phyloP scores from a whole-genome alignment of 1,284 basidiomycete genomes.

The Rhodotorula sp. region DNA sequence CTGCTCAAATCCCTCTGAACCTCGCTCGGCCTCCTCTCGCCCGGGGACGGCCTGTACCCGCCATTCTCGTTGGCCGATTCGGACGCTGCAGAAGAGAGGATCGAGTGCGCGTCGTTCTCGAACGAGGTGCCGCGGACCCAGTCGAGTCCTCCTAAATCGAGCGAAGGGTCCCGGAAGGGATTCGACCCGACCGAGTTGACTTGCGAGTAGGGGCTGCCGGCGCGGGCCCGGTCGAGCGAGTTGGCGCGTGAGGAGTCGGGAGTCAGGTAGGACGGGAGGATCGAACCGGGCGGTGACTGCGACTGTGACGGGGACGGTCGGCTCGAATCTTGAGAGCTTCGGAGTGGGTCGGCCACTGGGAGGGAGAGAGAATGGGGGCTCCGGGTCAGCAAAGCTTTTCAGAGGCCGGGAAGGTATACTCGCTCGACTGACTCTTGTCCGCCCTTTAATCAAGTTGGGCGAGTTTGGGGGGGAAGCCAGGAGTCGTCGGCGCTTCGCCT shows the following conservation, averaged over 20 bases:
- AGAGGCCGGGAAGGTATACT: no score
- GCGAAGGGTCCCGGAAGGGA: conserved; percentile 20
- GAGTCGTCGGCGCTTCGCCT: no score
- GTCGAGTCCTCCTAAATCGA: no score
- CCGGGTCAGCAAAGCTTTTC: background rate
- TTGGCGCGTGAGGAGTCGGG: conserved; percentile 8
- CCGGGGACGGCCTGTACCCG: background rate
- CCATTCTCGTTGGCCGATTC: background rate
- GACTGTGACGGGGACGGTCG: no score
- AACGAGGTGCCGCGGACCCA: background rate
- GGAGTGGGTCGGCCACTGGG: conserved; percentile 7
- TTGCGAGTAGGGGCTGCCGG: background rate
- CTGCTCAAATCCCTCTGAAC: conserved; percentile 16
- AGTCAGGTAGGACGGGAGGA: background rate
- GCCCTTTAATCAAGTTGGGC: no score
- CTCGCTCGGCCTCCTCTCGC: conserved; percentile 5
- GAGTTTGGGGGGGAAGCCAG: no score
- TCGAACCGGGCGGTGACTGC: no score
- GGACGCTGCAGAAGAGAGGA: background rate
- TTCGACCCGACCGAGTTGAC: conserved; percentile 1
- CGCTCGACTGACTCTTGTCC: no score
- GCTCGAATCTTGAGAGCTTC: background rate
- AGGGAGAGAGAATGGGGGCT: background rate
- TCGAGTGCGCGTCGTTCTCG: background rate
- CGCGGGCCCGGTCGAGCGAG: conserved; percentile 12